Percentiles rank a stretch among this genome's conserved stretches.
phyloP scores from a whole-genome alignment of 495 filamentous ascomycete species.

The Podospora sp. region DNA sequence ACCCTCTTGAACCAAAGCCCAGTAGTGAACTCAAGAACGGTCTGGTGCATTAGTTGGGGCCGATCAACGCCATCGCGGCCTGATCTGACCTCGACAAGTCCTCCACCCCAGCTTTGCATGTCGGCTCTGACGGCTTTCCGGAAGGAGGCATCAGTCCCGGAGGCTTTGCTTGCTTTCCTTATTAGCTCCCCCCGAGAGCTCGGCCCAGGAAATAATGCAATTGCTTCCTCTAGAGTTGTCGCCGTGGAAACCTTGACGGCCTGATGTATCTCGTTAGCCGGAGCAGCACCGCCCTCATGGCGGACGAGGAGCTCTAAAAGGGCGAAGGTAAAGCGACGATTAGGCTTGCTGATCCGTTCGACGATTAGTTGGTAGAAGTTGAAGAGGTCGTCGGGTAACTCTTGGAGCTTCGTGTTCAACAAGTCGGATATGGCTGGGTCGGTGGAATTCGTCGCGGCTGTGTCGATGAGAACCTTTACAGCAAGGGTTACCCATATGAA shows the following conservation, averaged over 20 bases:
- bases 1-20: neutral
- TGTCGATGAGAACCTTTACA: neutral
- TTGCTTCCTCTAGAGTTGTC: too few species aligned
- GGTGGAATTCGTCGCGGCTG: neutral
- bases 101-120: neutral
- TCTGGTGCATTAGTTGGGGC: constrained; percentile 4
- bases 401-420: neutral
- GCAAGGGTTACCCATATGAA: neutral
- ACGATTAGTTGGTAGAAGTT: neutral
- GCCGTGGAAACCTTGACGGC: too few species aligned
- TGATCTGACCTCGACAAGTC: neutral
- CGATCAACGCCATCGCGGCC: too few species aligned
- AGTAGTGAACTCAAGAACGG: neutral
- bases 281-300: neutral
- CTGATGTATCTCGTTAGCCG: neutral
- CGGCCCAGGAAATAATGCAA: too few species aligned
- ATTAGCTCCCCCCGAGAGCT: too few species aligned
- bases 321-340: neutral
- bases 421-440: neutral
- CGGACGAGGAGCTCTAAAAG: neutral
- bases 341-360: neutral
- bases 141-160: too few species aligned
- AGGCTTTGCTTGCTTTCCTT: too few species aligned
- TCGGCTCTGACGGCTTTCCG: too few species aligned
- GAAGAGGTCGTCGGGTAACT: neutral